Conservation (phyloP, 345 rosid species). For the Odontarrhena argentea region DNA sequence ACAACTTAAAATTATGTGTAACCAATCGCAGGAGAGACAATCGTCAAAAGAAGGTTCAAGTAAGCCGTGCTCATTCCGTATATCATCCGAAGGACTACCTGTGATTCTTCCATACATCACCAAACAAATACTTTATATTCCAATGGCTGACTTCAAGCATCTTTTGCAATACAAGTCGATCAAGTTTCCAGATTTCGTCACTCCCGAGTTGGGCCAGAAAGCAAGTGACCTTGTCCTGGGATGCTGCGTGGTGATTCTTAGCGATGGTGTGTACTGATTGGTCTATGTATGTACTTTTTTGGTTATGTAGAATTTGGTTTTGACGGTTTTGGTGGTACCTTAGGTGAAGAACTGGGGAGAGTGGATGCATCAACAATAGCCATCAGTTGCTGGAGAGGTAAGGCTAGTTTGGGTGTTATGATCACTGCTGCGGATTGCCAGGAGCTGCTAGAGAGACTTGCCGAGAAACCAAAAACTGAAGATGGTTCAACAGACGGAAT, state of each 20-base stretch:
- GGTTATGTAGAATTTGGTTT: not conserved
- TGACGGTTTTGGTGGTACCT: slow-evolving; percentile 13
- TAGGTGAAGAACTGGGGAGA: slow-evolving; percentile 44
- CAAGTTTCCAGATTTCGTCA: slow-evolving; percentile 75
- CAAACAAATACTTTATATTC: slow-evolving; percentile 69
- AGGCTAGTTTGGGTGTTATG: slow-evolving; percentile 77
- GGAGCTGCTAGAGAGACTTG: slow-evolving; percentile 75
- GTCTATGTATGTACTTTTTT: slow-evolving; percentile 6
- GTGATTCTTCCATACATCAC: slow-evolving; percentile 87
- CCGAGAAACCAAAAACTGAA: slow-evolving; percentile 44
- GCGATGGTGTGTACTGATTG: slow-evolving; percentile 50
- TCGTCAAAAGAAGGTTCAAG: slow-evolving; percentile 73
- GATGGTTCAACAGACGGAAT: slow-evolving; percentile 20
- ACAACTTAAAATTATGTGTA: not conserved
- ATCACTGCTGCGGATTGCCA: slow-evolving; percentile 82
- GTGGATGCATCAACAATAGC: slow-evolving; percentile 66
- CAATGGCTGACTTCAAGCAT: slow-evolving; percentile 74
- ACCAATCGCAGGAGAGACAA: slow-evolving; percentile 68
- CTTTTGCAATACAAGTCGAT: slow-evolving; percentile 81
- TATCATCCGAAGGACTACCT: slow-evolving; percentile 95
- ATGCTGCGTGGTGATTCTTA: slow-evolving; percentile 75
- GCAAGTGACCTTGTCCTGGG: slow-evolving; percentile 77
- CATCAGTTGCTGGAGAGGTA: slow-evolving; percentile 96
- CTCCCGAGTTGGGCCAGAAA: slow-evolving; percentile 63
- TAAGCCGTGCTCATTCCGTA: slow-evolving; percentile 77